Percentiles rank a stretch among this genome's conserved stretches.
phyloP scores from a whole-genome alignment of 257 asterid species.

The Solanum arcanum region DNA sequence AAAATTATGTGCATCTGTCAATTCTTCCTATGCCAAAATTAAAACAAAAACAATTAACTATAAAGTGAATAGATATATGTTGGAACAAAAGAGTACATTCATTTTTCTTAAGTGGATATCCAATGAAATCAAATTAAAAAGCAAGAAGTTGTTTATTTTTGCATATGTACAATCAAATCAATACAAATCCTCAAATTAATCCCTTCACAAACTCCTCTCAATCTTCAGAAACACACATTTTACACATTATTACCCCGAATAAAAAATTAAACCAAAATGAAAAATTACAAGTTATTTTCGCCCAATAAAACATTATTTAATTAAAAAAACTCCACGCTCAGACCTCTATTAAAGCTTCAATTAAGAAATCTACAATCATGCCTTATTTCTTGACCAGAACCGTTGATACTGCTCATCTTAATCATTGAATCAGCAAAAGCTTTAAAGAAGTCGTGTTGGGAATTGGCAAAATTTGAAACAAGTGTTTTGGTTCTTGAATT shows the following conservation, averaged over 20 bases:
- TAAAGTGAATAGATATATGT: background rate
- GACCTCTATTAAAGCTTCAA: background rate
- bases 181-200: background rate
- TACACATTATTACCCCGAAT: background rate
- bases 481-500: conserved; percentile 35
- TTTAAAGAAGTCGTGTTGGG: conserved; percentile 35
- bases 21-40: background rate
- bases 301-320: accelerated
- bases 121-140: background rate
- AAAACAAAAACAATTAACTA: background rate
- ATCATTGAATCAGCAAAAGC: conserved; percentile 74
- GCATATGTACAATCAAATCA: background rate
- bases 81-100: background rate
- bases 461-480: conserved; percentile 41
- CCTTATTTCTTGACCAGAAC: conserved; percentile 52
- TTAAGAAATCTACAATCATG: conserved; percentile 39
- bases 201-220: background rate
- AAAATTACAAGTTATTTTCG: background rate
- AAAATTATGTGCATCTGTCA: background rate
- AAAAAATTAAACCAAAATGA: background rate
- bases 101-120: background rate
- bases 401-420: conserved; percentile 61
- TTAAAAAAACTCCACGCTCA: accelerated
- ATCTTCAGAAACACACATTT: background rate
- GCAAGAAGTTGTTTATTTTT: background rate